Conservation (phyloP, 164 flowering plant species). For the Magnolia sinica region DNA sequence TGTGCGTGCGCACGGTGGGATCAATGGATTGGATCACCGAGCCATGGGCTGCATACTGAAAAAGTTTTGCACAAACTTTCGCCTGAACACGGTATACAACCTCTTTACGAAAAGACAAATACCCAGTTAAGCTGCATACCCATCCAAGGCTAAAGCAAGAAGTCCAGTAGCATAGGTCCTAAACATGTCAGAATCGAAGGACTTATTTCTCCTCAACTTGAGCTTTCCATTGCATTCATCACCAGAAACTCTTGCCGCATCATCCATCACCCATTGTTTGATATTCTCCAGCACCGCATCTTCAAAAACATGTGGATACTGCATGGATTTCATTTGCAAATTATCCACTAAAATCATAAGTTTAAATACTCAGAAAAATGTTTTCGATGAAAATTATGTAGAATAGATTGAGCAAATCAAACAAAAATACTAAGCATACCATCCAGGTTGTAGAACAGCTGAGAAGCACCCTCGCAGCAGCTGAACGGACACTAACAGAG, state of each 20-base stretch:
- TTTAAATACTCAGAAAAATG: background rate
- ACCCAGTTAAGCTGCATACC: conserved; percentile 41
- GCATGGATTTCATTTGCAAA: conserved; percentile 23
- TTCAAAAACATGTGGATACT: conserved; percentile 94
- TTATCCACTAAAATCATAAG: conserved; percentile 6
- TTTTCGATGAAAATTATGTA: background rate
- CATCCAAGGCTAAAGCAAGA: conserved; percentile 70
- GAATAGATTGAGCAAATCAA: background rate
- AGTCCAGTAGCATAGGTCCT: conserved; percentile 90
- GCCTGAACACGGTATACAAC: background rate
- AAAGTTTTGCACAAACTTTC: background rate
- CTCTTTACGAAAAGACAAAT: background rate
- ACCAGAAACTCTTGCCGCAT: conserved; percentile 35
- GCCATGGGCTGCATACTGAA: background rate
- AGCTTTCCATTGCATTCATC: conserved; percentile 43
- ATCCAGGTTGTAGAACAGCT: conserved; percentile 75
- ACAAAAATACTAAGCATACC: conserved; percentile 38
- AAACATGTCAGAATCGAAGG: conserved; percentile 78
- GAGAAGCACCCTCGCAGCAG: conserved; percentile 77
- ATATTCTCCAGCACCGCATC: conserved; percentile 69
- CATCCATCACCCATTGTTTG: conserved; percentile 84
- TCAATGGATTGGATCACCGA: background rate
- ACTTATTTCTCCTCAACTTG: conserved; percentile 32
- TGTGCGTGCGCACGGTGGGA: background rate
- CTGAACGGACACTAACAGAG: conserved; percentile 61